Base-by-base conservation (phyloP, 179 eudicot genomes). In the Spergularia azorica region DNA sequence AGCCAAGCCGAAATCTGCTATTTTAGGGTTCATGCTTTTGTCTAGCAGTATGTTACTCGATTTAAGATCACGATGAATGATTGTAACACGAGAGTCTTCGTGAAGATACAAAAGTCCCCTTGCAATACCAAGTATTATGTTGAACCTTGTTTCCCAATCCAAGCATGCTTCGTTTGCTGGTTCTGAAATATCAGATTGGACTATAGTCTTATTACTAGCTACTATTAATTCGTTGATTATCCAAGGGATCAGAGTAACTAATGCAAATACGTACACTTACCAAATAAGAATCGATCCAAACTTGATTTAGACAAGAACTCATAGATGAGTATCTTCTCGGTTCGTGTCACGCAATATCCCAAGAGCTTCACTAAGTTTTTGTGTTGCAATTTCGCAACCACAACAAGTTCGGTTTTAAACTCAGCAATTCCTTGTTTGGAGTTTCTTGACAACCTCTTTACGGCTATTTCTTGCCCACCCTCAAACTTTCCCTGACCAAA, bases 291-390 rank as follows among this genome's bases (percentile, higher is more conserved):
- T 15, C 3, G 17, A 36, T 43, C 18, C 41, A 9, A 52, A 36
- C 43, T 1, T 51, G 10, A 21, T 68, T 74, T 79, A 4, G 61
- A 18, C 50, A 77, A n/a, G n/a, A 66, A 61, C 46, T 72, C 72
- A 17, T 79, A 79, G 62, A 80, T 69, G 55, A 83, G 67, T 50
- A 83, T 64, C 15, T 63, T 83, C 57, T 83, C 86, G 6, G 41
- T 75, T 72, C 58, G 63, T 70, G 78, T 73, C 2, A 55, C 48
- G 32, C 74, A 71, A 26, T 20, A 71, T 6, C 74, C 74, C 6
- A 71, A 14, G 1, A 71, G 63, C 48, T 36, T 71, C 26, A 71
- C 74, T 9, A 72, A 65, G 15, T 72, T 72, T 43, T 36, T 18
- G 39, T 72, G 67, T 43, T 72, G 57, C 9, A 72, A 54, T 72